Conservation (phyloP, 1,139 yeast species). For the Taphrina pruni region DNA sequence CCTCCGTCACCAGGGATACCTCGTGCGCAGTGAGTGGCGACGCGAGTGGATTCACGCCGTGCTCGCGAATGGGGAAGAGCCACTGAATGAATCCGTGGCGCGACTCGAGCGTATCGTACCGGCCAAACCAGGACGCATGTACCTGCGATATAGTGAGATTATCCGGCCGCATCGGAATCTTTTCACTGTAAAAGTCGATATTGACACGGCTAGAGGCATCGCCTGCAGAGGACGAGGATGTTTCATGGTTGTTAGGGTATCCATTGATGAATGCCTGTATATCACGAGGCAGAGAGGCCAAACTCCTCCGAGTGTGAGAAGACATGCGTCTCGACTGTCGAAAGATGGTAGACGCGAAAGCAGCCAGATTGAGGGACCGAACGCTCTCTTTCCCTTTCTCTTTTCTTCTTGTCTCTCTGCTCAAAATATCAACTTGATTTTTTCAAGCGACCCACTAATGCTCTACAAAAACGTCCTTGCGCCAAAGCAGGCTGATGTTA, state of each 20-base stretch:
- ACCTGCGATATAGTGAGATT: slow-evolving; percentile 18
- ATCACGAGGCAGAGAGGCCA: slow-evolving; percentile 3
- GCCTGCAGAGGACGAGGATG: neutral
- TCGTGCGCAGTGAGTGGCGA: slow-evolving; percentile 17
- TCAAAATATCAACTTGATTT: too few relatives aligned
- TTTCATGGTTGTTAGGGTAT: neutral
- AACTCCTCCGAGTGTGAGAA: neutral
- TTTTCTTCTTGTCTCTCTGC: too few relatives aligned
- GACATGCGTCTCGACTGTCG: slow-evolving; percentile 9
- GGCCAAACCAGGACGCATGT: slow-evolving; percentile 22
- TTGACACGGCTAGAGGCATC: neutral
- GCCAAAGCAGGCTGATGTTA: too few relatives aligned
- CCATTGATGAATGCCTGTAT: slow-evolving; percentile 5
- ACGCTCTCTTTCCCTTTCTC: too few relatives aligned
- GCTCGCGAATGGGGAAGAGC: slow-evolving; percentile 34
- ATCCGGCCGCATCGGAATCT: slow-evolving; percentile 20
- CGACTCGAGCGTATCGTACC: slow-evolving; percentile 18
- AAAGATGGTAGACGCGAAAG: neutral
- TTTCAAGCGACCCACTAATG: too few relatives aligned
- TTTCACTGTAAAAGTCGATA: slow-evolving; percentile 22
- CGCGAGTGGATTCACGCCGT: slow-evolving; percentile 17
- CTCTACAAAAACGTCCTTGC: too few relatives aligned
- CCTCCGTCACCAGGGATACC: slow-evolving; percentile 1
- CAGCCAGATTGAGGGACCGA: neutral
- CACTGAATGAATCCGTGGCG: slow-evolving; percentile 31